Conservation (phyloP, 768 basidiomycete genomes). For the Lactifluus volemus region DNA sequence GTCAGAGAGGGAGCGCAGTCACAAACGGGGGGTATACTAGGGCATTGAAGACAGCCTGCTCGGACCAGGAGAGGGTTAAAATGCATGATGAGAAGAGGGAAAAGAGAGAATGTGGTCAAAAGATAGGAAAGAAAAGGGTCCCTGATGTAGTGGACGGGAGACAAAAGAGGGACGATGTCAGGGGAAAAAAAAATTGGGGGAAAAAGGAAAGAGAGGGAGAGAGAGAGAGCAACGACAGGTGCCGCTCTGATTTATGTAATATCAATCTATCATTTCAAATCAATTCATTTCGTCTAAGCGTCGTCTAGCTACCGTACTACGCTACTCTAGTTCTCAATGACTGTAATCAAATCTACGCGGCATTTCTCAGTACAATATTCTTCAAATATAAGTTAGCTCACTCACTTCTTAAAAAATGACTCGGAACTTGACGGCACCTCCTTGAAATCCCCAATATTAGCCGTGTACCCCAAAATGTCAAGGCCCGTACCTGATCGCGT, state of each 20-base stretch:
- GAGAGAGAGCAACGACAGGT: too few relatives aligned
- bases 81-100: conserved; percentile 17
- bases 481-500: conserved; percentile 38
- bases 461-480: conserved; percentile 1
- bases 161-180: not conserved
- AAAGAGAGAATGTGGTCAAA: not conserved
- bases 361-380: not conserved
- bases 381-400: not conserved
- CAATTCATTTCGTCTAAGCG: too few relatives aligned
- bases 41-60: conserved; percentile 40
- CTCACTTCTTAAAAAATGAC: conserved; percentile 77
- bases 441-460: conserved; percentile 27
- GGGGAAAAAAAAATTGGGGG: too few relatives aligned
- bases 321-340: not conserved
- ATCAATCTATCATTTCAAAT: too few relatives aligned
- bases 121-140: not conserved
- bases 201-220: too few relatives aligned
- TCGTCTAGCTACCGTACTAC: too few relatives aligned
- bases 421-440: conserved; percentile 66
- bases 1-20: conserved; percentile 45
- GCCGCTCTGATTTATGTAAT: too few relatives aligned
- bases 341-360: conserved; percentile 14
- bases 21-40: conserved; percentile 36
- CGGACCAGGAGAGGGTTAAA: conserved; percentile 18
- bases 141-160: too few relatives aligned